Evolutionary conservation across 805 yeast genomes (phyloP).

Genomic region (Myxozyma neotropica): DNA sequence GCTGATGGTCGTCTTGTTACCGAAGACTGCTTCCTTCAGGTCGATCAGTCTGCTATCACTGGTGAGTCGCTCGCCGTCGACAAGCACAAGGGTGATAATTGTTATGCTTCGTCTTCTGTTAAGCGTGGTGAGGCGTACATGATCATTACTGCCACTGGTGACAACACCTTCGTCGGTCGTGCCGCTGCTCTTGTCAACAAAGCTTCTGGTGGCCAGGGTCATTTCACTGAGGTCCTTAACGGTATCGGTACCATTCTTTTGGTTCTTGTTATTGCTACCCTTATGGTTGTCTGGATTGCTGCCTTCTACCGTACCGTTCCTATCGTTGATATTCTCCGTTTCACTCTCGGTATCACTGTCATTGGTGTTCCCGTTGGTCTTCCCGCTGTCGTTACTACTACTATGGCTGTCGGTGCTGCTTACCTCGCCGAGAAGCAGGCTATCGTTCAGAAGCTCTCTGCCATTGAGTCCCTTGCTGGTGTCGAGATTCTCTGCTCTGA

Average conservation of each 20-base stretch:
- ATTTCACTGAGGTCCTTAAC: constrained; percentile 95
- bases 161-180: constrained; percentile 93
- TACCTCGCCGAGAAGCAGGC: constrained; percentile 97
- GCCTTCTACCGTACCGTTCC: constrained; percentile 89
- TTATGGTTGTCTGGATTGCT: constrained; percentile 88
- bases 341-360: constrained; percentile 92
- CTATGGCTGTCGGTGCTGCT: constrained; percentile 99
- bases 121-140: constrained; percentile 95
- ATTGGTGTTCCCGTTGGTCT: constrained; percentile 98
- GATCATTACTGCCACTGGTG: constrained; percentile 95
- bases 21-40: constrained; percentile 83
- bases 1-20: constrained; percentile 91
- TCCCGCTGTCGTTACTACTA: constrained; percentile 97
- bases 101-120: constrained; percentile 91
- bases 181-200: constrained; percentile 96
- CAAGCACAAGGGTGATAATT: constrained; percentile 83
- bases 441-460: constrained; percentile 94
- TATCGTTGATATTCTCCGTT: constrained; percentile 86
- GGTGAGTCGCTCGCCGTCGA: constrained; percentile 97
- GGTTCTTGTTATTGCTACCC: constrained; percentile 83
- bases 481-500: constrained; percentile 97
- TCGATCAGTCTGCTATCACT: constrained; percentile 95
- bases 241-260: constrained; percentile 94
- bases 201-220: constrained; percentile 92
- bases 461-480: constrained; percentile 96